A percentile compares a stretch with the other conserved stretches of the same genome.
Conservation (phyloP, 345 rosid genomes). For the Citrus unshiu region DNA sequence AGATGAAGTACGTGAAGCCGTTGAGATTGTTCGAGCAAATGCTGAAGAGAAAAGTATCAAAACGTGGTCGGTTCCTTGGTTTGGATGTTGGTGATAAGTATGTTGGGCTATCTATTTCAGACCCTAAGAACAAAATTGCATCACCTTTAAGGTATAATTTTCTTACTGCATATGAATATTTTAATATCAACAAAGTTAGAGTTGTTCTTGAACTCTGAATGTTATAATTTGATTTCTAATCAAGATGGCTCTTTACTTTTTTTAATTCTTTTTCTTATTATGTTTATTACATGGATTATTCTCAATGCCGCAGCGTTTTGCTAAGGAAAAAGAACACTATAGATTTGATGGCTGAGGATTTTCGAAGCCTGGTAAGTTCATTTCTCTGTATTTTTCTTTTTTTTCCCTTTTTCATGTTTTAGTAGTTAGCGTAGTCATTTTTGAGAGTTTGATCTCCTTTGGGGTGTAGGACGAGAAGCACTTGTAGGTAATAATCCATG, state of each 20-base stretch:
- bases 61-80: conserved; percentile 54
- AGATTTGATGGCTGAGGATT: conserved; percentile 63
- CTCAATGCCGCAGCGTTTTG: conserved; percentile 57
- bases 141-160: conserved; percentile 60
- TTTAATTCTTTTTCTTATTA: not conserved
- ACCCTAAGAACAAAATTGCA: conserved; percentile 46
- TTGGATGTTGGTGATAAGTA: conserved; percentile 90
- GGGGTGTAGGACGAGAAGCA: not conserved
- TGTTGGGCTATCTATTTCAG: conserved; percentile 78
- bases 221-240: too few species aligned
- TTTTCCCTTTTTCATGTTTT: not conserved
- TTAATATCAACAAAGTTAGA: not conserved
- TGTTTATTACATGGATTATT: not conserved
- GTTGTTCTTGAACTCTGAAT: not conserved
- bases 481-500: not conserved
- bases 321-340: conserved; percentile 61
- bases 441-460: not conserved
- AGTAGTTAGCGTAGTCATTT: not conserved
- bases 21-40: conserved; percentile 45
- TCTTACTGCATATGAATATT: not conserved
- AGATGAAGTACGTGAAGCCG: conserved; percentile 78
- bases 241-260: not conserved
- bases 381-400: not conserved
- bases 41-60: conserved; percentile 30
- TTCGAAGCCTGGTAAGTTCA: conserved; percentile 51